Evolutionary conservation across 2,329 filamentous ascomycete species (phyloP).

Genomic region (Lachnellula hyalina): DNA sequence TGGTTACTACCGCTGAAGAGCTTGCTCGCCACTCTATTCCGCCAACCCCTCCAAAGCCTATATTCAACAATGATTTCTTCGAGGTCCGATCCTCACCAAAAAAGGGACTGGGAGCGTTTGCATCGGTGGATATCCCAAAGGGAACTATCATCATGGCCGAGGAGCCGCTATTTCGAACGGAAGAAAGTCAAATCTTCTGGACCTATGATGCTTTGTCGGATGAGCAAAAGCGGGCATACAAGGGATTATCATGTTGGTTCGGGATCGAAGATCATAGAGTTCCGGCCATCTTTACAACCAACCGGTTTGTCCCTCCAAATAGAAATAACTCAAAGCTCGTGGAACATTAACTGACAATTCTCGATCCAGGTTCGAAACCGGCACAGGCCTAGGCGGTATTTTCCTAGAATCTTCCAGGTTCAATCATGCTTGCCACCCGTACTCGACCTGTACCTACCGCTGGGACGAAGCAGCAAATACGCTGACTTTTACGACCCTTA

Average conservation of each 20-base stretch:
- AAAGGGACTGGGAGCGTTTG: conserved; percentile 29
- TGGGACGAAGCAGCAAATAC: conserved; percentile 28
- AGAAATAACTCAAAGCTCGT: background rate
- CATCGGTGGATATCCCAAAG: conserved; percentile 22
- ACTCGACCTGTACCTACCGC: conserved; percentile 39
- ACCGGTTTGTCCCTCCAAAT: conserved; percentile 19
- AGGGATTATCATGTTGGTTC: conserved; percentile 15
- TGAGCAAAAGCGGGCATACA: conserved; percentile 19
- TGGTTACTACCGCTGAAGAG: background rate
- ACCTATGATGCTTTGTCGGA: conserved; percentile 16
- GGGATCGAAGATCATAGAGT: conserved; percentile 9
- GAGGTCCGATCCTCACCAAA: conserved; percentile 24
- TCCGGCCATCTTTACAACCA: conserved; percentile 27
- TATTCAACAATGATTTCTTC: conserved; percentile 25
- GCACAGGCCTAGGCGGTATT: conserved; percentile 31
- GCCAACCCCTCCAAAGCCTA: background rate
- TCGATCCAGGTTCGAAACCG: conserved; percentile 17
- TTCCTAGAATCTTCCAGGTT: conserved; percentile 50
- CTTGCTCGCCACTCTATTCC: background rate
- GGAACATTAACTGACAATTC: too few relatives aligned
- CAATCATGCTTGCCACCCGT: conserved; percentile 50
- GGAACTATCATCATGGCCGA: conserved; percentile 24
- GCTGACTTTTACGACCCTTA: conserved; percentile 39
- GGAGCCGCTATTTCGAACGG: conserved; percentile 22
- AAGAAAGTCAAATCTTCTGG: conserved; percentile 10